These are phyloP conservation scores for Tricladium varicosporioides DNA, from an alignment of 2,329 filamentous ascomycete genomes.

Conservation along the genomic window DNA sequence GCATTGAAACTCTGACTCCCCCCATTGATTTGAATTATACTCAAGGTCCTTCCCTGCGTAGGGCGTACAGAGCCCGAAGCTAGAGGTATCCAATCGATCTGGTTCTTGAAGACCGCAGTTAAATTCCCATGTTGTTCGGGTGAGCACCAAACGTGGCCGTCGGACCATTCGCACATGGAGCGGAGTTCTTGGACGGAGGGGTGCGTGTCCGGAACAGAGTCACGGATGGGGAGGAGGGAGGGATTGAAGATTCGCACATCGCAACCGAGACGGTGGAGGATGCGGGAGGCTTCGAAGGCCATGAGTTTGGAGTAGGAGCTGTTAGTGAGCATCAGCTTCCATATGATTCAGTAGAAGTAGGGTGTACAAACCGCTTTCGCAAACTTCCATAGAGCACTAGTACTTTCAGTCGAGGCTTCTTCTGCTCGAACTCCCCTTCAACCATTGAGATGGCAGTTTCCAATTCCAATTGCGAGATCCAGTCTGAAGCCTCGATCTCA, in stretches of 20 bases:
- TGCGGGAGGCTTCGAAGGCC: constrained; percentile 57
- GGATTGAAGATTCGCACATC: constrained; percentile 65
- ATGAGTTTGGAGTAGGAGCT: constrained; percentile 60
- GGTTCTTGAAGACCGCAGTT: constrained; percentile 67
- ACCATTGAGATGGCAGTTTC: constrained; percentile 50
- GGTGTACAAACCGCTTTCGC: constrained; percentile 36
- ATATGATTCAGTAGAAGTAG: not conserved
- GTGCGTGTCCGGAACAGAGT: constrained; percentile 56
- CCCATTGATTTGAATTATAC: constrained; percentile 60
- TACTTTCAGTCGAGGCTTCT: constrained; percentile 45
- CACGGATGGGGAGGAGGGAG: constrained; percentile 57
- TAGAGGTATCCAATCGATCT: constrained; percentile 69
- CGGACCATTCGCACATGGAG: constrained; percentile 59
- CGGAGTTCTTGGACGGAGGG: constrained; percentile 62
- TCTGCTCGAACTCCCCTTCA: constrained; percentile 41
- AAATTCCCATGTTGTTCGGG: constrained; percentile 67
- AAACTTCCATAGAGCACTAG: constrained; percentile 62
- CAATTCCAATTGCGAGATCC: constrained; percentile 56
- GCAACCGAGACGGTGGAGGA: constrained; percentile 62
- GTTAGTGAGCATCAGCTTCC: not conserved
- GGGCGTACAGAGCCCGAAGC: constrained; percentile 60
- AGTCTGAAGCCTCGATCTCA: constrained; percentile 44
- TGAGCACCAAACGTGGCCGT: constrained; percentile 64
- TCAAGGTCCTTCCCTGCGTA: constrained; percentile 63
- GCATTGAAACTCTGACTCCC: constrained; percentile 68